Evolutionary conservation across 345 rosid genomes (phyloP), one percentile per base, ranked within the genome.

Genomic region (Psidium guajava): DNA sequence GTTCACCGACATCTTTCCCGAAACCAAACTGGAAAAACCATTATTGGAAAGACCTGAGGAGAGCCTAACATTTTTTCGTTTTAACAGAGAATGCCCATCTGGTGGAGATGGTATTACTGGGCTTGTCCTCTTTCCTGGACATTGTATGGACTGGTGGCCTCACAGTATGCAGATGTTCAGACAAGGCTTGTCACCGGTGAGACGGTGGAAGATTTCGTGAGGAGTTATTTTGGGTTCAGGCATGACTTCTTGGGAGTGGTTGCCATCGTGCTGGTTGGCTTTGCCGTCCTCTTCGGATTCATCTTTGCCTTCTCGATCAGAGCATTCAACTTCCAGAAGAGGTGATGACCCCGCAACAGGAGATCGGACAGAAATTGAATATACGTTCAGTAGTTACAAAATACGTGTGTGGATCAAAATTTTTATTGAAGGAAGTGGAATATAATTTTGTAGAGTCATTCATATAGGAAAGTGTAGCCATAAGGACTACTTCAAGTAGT

Each of bases 21-120:
- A 69, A 69, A 36, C 80, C 25, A 5, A 36, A 69, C 8, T 21
- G 80, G 25, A 69, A 69, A 36, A 36, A 69, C 80, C 9, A 8
- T 42, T 47, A 36, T 5, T 18, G 5, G 21, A 42, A 36, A 36
- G 1, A 36, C 42, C 40, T 36, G 47, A 32, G 80, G 25, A 64
- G 42, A 69, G 80, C 80, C 80, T 69, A 36, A 36, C 20, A 4
- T 36, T 16, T 73, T 73, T 24, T 24, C 52, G 1, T 49, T 86
- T 22, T 81, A 61, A 83, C 93, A 94, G 95, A 91, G 93, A 88
- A 86, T 92, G 54, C 95, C 95, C 5, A 50, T 90, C 25, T 93
- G 96, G 96, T 94, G 95, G 95, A 93, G 93, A 89, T 94, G 96
- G 95, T 92, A 92, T 87, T 93, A 83, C 82, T 93, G 96, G 95